Base-by-base conservation (phyloP, 2,329 filamentous ascomycete genomes). In the Cadophora malorum region DNA sequence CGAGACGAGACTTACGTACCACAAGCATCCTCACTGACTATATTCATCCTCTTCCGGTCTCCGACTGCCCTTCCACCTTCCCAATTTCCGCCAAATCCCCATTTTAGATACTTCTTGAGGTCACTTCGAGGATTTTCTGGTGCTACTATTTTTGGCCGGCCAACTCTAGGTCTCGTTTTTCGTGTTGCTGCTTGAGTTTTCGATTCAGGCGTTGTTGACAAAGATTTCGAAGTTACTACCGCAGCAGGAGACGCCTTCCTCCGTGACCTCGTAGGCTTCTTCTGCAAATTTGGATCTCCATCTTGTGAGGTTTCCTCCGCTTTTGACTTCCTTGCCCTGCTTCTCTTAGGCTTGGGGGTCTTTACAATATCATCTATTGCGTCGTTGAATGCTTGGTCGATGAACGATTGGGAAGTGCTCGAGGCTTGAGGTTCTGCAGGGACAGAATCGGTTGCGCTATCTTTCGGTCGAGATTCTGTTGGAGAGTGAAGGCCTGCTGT, bases 21-120 rank as follows among this genome's bases (percentile, higher is more conserved):
- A 69, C 85, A 87, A 19, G 90, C 80, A 45, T 78, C 72, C 16
- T 84, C 79, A 73, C 81, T 82, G 19, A 85, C 81, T 28, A 90
- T 78, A 70, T 90, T 86, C 47, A 89, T 79, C 25, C 87, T 76
- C 21, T 78, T 66, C 65, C 75, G 79, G 66, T 83, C 82, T 12
- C 50, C 68, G 55, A 14, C 58, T 50, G 50, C 14, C 23, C 25
- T 58, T 25, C 23, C 59, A 9, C 50, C 50, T 5, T 28, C n/a
- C 25, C 58, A 55, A 14, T n/a, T 38, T 9, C 38, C 59, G 14
- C 59, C 59, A 60, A 60, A 49, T 38, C 28, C 68, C 63, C 65
- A 67, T 38, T 31, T n/a, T 6, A 71, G 68, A 61, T 68, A 65
- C 21, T 45, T 19, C 6, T 21, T 16, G 3, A 64, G 16, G 19